Percentiles rank a stretch among this genome's conserved stretches.
phyloP scores from a whole-genome alignment of 2,329 filamentous ascomycete genomes.

The Camillea tinctor region DNA sequence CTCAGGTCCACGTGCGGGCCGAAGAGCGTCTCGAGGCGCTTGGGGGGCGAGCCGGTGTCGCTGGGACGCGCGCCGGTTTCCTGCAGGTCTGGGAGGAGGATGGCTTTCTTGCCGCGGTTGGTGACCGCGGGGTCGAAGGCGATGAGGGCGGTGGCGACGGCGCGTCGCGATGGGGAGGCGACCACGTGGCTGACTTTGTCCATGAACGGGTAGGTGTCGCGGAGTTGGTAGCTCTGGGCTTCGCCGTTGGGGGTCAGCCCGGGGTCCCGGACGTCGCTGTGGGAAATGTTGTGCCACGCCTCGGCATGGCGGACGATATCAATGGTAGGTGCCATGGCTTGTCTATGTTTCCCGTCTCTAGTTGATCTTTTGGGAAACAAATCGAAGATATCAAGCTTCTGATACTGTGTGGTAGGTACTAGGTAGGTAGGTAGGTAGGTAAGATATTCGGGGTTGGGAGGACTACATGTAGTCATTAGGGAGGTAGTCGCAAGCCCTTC shows the following conservation, averaged over 20 bases:
- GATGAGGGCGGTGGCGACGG: constrained; percentile 71
- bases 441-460: too few species aligned
- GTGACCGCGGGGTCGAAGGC: constrained; percentile 59
- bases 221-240: constrained; percentile 65
- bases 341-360: not conserved
- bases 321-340: constrained; percentile 49
- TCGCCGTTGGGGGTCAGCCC: constrained; percentile 69
- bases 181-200: constrained; percentile 63
- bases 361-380: not conserved
- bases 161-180: constrained; percentile 75
- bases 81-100: constrained; percentile 73
- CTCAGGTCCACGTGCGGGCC: constrained; percentile 57
- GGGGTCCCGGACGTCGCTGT: constrained; percentile 68
- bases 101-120: constrained; percentile 45
- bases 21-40: constrained; percentile 57
- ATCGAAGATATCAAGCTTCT: not conserved
- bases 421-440: not conserved
- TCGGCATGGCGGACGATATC: constrained; percentile 70
- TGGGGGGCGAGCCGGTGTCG: constrained; percentile 64
- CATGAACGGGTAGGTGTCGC: constrained; percentile 60
- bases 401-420: too few species aligned
- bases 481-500: too few species aligned
- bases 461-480: too few species aligned
- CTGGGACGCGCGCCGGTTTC: constrained; percentile 72
- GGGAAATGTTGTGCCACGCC: constrained; percentile 72